These are phyloP conservation scores for Ocimum tenuiflorum DNA, from an alignment of 257 asterid species.

Conservation along the genomic window DNA sequence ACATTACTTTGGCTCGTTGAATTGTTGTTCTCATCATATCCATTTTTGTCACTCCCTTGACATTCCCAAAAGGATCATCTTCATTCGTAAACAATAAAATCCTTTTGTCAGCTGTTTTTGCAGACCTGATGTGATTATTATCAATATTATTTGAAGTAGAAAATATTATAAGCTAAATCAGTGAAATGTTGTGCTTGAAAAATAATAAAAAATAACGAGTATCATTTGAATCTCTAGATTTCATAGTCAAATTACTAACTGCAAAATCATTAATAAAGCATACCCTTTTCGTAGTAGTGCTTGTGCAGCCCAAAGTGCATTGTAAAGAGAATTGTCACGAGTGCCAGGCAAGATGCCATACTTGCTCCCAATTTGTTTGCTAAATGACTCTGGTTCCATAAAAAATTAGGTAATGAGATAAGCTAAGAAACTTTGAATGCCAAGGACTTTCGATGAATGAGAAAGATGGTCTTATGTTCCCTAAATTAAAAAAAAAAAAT, in stretches of 20 bases:
- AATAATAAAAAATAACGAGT: constrained; percentile 1
- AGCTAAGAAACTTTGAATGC: constrained; percentile 6
- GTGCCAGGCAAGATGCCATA: constrained; percentile 76
- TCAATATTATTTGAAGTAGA: constrained; percentile 8
- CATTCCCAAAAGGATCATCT: constrained; percentile 89
- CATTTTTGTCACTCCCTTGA: constrained; percentile 75
- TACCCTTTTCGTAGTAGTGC: constrained; percentile 95
- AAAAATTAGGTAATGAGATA: constrained; percentile 1
- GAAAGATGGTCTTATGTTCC: not conserved
- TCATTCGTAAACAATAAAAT: constrained; percentile 82
- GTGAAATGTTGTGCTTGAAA: constrained; percentile 5
- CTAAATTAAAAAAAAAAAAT: not conserved
- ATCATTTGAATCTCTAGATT: constrained; percentile 1
- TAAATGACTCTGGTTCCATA: constrained; percentile 58
- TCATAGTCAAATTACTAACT: not conserved
- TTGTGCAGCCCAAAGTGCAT: constrained; percentile 96
- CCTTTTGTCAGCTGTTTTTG: constrained; percentile 75
- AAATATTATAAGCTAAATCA: constrained; percentile 12
- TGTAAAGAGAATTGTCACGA: constrained; percentile 91
- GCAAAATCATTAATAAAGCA: constrained; percentile 1
- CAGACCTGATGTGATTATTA: constrained; percentile 48
- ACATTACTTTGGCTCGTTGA: constrained; percentile 85
- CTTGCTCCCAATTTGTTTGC: constrained; percentile 67
- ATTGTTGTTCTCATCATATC: constrained; percentile 92
- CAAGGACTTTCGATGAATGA: not conserved